Conservation (phyloP, 2,329 filamentous ascomycete genomes). For the Ceratocystis destructans region DNA sequence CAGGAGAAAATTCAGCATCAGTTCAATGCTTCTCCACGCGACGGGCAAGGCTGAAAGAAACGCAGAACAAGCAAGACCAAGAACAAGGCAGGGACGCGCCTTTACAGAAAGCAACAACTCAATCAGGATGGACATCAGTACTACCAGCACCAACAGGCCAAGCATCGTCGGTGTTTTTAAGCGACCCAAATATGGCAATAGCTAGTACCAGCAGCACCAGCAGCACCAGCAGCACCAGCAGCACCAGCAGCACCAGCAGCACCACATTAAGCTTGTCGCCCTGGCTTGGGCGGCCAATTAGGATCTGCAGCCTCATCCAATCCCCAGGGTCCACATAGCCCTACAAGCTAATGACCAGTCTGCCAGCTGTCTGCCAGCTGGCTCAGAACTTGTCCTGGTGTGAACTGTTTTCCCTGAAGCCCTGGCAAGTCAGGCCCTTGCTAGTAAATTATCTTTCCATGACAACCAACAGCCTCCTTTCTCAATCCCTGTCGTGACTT, state of each 20-base stretch:
- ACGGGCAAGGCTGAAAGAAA: neutral
- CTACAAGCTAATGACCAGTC: neutral
- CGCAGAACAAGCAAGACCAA: neutral
- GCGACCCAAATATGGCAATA: neutral
- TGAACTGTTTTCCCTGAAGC: neutral
- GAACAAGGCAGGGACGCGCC: neutral
- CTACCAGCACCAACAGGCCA: neutral
- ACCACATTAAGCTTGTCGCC: neutral
- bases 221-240: neutral
- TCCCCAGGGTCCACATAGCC: neutral
- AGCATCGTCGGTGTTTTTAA: slow-evolving; percentile 2
- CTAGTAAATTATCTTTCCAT: slow-evolving; percentile 6
- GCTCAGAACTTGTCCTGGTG: neutral
- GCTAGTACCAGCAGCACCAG: neutral
- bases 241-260: neutral
- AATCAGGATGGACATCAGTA: neutral
- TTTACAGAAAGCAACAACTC: neutral
- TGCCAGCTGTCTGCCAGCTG: neutral
- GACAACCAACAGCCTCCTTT: slow-evolving; percentile 3
- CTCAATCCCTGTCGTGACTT: neutral
- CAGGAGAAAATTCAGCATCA: neutral
- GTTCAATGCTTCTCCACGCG: neutral
- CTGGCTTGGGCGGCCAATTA: neutral
- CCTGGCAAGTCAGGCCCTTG: neutral
- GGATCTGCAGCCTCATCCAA: neutral